These are phyloP conservation scores for Penicillium hesseltinei DNA, from an alignment of 2,329 filamentous ascomycete species.

Conservation along the genomic window DNA sequence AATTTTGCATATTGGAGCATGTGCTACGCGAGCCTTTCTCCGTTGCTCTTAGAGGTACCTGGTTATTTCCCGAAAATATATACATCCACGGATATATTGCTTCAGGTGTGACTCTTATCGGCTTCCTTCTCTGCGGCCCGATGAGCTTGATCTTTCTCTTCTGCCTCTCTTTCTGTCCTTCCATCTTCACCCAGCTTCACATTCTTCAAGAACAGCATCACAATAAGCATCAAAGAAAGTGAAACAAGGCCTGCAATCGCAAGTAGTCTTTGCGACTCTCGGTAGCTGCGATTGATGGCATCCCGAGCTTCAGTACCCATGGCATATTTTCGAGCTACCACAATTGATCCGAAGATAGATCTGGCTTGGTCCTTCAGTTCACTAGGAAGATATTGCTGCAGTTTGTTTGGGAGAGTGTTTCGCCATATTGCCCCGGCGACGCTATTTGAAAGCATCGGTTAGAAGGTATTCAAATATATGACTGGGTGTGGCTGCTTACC, in stretches of 20 bases:
- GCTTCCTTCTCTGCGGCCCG: neutral
- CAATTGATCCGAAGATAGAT: conserved; percentile 23
- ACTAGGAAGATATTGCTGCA: conserved; percentile 19
- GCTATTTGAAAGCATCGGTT: conserved; percentile 1
- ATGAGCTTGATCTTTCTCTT: neutral
- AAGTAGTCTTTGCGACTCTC: conserved; percentile 22
- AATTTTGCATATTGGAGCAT: neutral
- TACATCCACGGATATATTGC: neutral
- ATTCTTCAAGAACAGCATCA: conserved; percentile 26
- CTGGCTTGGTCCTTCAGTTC: conserved; percentile 19
- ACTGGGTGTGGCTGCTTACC: conserved; percentile 9
- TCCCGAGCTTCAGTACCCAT: conserved; percentile 12
- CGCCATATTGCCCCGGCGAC: conserved; percentile 42
- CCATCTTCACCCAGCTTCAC: conserved; percentile 17
- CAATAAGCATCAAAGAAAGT: conserved; percentile 19
- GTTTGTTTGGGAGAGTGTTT: conserved; percentile 21
- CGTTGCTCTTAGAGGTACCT: neutral
- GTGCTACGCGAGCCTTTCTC: neutral
- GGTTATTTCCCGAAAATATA: neutral
- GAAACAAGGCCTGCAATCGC: conserved; percentile 19
- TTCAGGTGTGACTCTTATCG: neutral
- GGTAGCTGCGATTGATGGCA: conserved; percentile 23
- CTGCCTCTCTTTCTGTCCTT: neutral
- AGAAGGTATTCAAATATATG: neutral
- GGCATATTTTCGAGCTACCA: conserved; percentile 17